Percentiles rank a stretch among this genome's conserved stretches.
Conservation (phyloP, 2,329 filamentous ascomycete species). For the Thelonectria olida region DNA sequence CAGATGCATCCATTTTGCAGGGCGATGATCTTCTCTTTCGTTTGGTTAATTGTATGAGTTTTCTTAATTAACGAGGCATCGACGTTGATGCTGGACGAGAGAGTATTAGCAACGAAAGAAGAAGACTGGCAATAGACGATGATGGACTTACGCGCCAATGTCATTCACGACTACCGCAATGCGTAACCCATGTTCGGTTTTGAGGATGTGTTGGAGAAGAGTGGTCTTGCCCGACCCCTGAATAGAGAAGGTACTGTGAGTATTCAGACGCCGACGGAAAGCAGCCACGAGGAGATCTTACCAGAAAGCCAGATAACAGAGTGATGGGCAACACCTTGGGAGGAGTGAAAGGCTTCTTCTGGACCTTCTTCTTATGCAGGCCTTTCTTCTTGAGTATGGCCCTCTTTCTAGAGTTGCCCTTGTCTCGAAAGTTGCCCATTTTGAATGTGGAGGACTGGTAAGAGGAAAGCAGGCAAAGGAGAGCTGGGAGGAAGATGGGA, state of each 20-base stretch:
- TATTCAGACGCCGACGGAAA: not conserved
- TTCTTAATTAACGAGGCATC: constrained; percentile 70
- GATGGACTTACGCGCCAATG: constrained; percentile 63
- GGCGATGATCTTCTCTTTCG: constrained; percentile 71
- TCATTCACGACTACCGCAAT: constrained; percentile 81
- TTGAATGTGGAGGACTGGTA: not conserved
- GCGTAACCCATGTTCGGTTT: constrained; percentile 71
- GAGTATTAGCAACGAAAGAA: not conserved
- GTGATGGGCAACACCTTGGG: constrained; percentile 45
- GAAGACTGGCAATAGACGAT: accelerated
- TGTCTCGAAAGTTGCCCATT: constrained; percentile 32
- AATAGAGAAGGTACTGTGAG: not conserved
- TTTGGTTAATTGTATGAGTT: constrained; percentile 63
- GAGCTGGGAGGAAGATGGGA: too few species aligned
- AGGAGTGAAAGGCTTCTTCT: constrained; percentile 24
- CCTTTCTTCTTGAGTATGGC: not conserved
- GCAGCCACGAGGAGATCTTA: constrained; percentile 13
- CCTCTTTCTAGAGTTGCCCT: constrained; percentile 16
- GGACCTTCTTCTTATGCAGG: constrained; percentile 20
- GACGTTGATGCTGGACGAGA: constrained; percentile 63
- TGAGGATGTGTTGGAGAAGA: constrained; percentile 73
- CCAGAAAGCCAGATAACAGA: constrained; percentile 47
- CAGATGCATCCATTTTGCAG: constrained; percentile 81
- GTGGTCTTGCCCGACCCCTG: constrained; percentile 78
- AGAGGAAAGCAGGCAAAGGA: too few species aligned